A percentile compares a stretch with the other conserved stretches of the same genome.
These are phyloP conservation scores for Trametes polyzona DNA, from an alignment of 1,284 basidiomycete genomes.

Conservation along the genomic window DNA sequence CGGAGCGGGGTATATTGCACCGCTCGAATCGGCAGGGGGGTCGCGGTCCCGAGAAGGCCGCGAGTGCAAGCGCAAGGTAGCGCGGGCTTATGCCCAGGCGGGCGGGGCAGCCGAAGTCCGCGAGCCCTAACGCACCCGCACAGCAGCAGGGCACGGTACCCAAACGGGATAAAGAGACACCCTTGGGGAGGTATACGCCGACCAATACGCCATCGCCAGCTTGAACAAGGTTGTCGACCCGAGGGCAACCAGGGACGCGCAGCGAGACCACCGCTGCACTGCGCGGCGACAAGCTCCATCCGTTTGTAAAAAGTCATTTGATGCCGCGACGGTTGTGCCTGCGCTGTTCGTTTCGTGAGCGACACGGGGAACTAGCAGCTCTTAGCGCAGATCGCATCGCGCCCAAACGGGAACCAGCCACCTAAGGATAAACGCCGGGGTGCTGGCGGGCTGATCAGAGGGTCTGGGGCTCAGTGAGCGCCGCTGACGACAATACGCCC, in stretches of 20 bases:
- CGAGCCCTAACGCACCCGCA: neutral
- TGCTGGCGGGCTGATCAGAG: neutral
- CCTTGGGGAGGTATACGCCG: neutral
- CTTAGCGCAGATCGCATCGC: conserved; percentile 12
- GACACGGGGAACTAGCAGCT: neutral
- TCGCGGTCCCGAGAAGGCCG: conserved; percentile 18
- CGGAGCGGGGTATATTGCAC: conserved; percentile 18
- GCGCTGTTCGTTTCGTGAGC: conserved; percentile 3
- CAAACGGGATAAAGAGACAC: conserved; percentile 1
- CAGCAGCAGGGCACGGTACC: neutral
- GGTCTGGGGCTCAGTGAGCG: neutral
- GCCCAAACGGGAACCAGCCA: conserved; percentile 6
- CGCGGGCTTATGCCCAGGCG: conserved; percentile 7
- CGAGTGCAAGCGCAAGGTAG: neutral
- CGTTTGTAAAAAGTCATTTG: conserved; percentile 7
- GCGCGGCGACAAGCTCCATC: conserved; percentile 3
- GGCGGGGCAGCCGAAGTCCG: conserved; percentile 5
- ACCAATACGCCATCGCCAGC: neutral
- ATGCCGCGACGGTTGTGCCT: conserved; percentile 19
- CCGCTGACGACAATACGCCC: conserved; percentile 2
- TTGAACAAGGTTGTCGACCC: conserved; percentile 2
- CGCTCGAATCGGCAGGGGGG: conserved; percentile 3
- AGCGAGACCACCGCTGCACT: neutral
- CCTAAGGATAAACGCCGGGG: conserved; percentile 12
- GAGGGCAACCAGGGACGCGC: conserved; percentile 7